These are phyloP conservation scores for Astrephomene gubernaculifera DNA, from an alignment of 139 green algal genomes.

Conservation along the genomic window DNA sequence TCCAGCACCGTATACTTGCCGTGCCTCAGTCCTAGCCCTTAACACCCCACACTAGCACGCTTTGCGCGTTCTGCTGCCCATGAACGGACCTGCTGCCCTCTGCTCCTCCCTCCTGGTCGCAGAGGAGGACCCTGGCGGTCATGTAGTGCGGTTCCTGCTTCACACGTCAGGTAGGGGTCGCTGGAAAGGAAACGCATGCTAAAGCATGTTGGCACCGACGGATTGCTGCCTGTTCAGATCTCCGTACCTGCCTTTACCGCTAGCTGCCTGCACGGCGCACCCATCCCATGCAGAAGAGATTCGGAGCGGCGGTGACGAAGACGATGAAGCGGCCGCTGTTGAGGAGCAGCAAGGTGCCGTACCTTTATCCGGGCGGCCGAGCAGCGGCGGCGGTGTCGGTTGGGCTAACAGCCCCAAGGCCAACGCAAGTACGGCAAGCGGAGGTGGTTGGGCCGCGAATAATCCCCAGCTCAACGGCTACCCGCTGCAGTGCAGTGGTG, in stretches of 20 bases:
- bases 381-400: no score
- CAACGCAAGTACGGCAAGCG: neutral
- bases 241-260: neutral
- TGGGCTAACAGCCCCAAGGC: neutral
- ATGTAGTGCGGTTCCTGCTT: conserved; percentile 27
- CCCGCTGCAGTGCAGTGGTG: no score
- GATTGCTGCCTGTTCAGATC: neutral
- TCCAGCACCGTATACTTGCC: neutral
- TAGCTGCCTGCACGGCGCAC: no score
- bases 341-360: neutral
- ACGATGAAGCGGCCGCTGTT: neutral
- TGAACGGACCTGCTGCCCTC: neutral
- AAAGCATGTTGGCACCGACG: neutral
- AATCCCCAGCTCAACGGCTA: neutral
- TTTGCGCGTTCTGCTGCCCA: neutral
- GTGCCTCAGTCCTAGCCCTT: neutral
- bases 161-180: neutral
- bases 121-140: neutral
- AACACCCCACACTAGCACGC: neutral
- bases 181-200: neutral
- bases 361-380: no score
- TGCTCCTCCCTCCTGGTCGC: neutral
- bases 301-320: neutral
- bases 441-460: neutral
- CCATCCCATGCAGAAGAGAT: neutral